phyloP scores from a whole-genome alignment of 116 monocot genomes.

The Iris pallida region DNA sequence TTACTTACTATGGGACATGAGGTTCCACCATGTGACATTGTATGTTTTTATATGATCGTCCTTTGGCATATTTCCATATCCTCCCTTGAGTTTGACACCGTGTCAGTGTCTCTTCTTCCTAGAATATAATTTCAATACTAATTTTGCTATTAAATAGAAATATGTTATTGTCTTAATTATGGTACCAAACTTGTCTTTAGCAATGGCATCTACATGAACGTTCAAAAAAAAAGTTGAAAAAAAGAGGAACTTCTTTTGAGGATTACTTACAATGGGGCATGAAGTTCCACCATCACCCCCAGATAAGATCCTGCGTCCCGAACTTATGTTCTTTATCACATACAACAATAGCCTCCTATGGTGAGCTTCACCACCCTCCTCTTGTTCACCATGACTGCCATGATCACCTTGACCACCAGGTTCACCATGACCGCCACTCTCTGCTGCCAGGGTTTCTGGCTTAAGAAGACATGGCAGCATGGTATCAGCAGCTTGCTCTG shows the following conservation, averaged over 20 bases:
- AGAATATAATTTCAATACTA: no score
- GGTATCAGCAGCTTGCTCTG: slow-evolving; percentile 30
- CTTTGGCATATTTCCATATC: no score
- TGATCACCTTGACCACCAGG: background rate
- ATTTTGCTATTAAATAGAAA: no score
- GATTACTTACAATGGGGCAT: slow-evolving; percentile 12
- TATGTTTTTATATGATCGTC: no score
- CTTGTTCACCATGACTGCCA: background rate
- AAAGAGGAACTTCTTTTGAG: background rate
- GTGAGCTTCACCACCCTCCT: background rate
- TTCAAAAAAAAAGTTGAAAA: no score
- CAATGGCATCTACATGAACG: no score
- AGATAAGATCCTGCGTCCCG: slow-evolving; percentile 9
- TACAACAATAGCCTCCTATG: slow-evolving; percentile 6
- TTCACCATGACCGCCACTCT: background rate
- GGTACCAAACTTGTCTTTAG: no score
- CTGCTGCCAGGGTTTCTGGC: background rate
- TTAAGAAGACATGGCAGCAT: slow-evolving; percentile 42
- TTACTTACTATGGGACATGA: no score
- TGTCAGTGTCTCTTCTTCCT: no score
- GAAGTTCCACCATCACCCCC: background rate
- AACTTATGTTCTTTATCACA: slow-evolving; percentile 2
- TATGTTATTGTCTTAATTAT: no score
- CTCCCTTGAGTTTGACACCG: no score
- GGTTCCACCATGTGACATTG: no score